phyloP scores from a whole-genome alignment of 2,329 filamentous ascomycete genomes.

The Cadophora sp. region DNA sequence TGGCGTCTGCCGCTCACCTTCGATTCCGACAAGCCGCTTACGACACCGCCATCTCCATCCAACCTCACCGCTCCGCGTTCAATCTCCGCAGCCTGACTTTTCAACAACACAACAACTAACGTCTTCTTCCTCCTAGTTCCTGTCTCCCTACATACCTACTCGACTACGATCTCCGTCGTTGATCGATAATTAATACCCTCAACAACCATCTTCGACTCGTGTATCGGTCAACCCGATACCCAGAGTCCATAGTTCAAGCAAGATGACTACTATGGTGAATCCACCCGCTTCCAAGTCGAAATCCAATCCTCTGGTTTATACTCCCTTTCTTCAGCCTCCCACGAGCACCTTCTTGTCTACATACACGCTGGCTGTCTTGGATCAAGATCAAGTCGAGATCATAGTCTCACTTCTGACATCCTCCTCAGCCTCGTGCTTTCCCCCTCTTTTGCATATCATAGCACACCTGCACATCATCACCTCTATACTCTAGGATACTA shows the following conservation, averaged over 20 bases:
- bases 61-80: slow-evolving; percentile 36
- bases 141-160: slow-evolving; percentile 16
- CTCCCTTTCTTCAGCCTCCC: slow-evolving; percentile 47
- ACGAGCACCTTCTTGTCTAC: slow-evolving; percentile 42
- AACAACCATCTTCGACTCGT: slow-evolving; percentile 36
- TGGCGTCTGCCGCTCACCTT: background rate
- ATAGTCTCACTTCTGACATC: slow-evolving; percentile 17
- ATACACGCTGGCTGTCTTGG: slow-evolving; percentile 32
- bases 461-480: slow-evolving; percentile 15
- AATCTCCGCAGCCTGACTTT: slow-evolving; percentile 27
- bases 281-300: slow-evolving; percentile 47
- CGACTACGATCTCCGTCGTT: slow-evolving; percentile 28
- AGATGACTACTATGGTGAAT: slow-evolving; percentile 69
- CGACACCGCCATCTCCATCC: slow-evolving; percentile 19
- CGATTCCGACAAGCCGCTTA: slow-evolving; percentile 23
- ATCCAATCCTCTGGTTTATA: slow-evolving; percentile 47
- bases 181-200: slow-evolving; percentile 23
- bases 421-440: slow-evolving; percentile 12
- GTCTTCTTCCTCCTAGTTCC: slow-evolving; percentile 28
- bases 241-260: slow-evolving; percentile 48
- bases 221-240: slow-evolving; percentile 42
- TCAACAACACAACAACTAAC: slow-evolving; percentile 31
- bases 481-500: slow-evolving; percentile 30
- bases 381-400: slow-evolving; percentile 29
- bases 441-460: slow-evolving; percentile 10